Percentiles rank a stretch among this genome's conserved stretches.
Evolutionary conservation across 2,329 filamentous ascomycete genomes (phyloP).

Genomic region (Penicillium decumbens): DNA sequence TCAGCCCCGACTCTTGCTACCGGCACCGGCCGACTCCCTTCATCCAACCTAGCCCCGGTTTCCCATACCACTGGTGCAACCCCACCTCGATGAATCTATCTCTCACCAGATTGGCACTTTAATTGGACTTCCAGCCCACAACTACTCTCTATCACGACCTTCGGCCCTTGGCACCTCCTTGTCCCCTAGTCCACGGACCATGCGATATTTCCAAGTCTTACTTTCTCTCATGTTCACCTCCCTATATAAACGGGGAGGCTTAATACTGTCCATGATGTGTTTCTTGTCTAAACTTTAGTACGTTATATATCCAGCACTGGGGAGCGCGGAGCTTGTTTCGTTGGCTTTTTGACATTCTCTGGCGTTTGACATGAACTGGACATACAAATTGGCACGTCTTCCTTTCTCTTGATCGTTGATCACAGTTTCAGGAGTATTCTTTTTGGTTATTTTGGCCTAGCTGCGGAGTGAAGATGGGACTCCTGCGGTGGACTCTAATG

Average conservation of each 20-base stretch:
- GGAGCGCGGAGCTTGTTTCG: slow-evolving; percentile 17
- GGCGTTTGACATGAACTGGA: slow-evolving; percentile 8
- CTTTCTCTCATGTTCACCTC: neutral
- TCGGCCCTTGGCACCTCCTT: neutral
- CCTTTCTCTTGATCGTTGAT: slow-evolving; percentile 4
- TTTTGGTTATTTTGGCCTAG: slow-evolving; percentile 1
- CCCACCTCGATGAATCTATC: slow-evolving; percentile 29
- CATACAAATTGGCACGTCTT: slow-evolving; percentile 24
- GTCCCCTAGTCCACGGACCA: neutral
- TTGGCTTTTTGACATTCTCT: neutral
- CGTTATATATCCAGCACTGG: slow-evolving; percentile 24
- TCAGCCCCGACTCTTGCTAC: slow-evolving; percentile 37
- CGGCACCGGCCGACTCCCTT: slow-evolving; percentile 25
- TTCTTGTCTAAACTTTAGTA: slow-evolving; percentile 11
- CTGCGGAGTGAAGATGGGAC: neutral
- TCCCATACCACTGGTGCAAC: slow-evolving; percentile 34
- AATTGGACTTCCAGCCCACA: neutral
- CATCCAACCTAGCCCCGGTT: slow-evolving; percentile 29
- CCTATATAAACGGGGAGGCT: slow-evolving; percentile 3
- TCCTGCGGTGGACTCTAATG: neutral
- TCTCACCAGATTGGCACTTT: neutral
- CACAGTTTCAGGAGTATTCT: slow-evolving; percentile 21
- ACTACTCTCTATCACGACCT: neutral
- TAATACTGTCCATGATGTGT: slow-evolving; percentile 13
- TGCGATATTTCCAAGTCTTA: neutral